Percentiles rank a stretch among this genome's conserved stretches.
Conservation (phyloP, 345 rosid genomes). For the Moricandia arvensis region DNA sequence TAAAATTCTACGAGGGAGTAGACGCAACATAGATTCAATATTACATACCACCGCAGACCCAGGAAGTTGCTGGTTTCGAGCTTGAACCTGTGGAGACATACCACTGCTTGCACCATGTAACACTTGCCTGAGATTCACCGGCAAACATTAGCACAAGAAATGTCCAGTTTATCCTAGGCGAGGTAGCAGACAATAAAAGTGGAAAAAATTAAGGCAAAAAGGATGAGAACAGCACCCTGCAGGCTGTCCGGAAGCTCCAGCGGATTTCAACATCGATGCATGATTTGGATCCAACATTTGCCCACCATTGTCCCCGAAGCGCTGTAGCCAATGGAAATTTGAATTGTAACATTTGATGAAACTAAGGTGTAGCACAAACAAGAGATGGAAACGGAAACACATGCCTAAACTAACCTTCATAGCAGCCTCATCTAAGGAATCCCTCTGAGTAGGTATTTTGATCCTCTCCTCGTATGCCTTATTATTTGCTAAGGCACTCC, state of each 20-base stretch:
- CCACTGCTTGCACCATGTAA: slow-evolving; percentile 81
- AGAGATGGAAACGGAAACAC: neutral
- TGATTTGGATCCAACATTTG: slow-evolving; percentile 88
- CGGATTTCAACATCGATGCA: slow-evolving; percentile 81
- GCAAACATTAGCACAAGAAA: slow-evolving; percentile 8
- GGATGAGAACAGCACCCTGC: slow-evolving; percentile 67
- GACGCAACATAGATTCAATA: neutral
- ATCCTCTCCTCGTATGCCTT: slow-evolving; percentile 85
- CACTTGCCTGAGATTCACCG: slow-evolving; percentile 72
- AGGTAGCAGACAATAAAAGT: too few relatives aligned
- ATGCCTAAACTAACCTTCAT: slow-evolving; percentile 59
- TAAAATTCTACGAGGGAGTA: slow-evolving; percentile 5
- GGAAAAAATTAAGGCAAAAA: slow-evolving; percentile 22
- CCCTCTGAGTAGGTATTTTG: slow-evolving; percentile 79
- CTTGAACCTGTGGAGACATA: slow-evolving; percentile 89
- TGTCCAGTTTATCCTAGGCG: too few relatives aligned
- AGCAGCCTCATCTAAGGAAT: slow-evolving; percentile 75
- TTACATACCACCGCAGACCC: slow-evolving; percentile 70
- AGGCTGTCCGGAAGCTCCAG: slow-evolving; percentile 71
- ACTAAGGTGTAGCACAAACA: too few relatives aligned
- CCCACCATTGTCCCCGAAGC: slow-evolving; percentile 81
- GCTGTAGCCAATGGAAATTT: slow-evolving; percentile 52
- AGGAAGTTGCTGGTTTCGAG: slow-evolving; percentile 76
- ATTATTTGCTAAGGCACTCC: slow-evolving; percentile 79
- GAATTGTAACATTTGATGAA: too few relatives aligned